These are phyloP conservation scores for Pythium brachiatum DNA, from an alignment of 352 stramenopile species.

Conservation along the genomic window DNA sequence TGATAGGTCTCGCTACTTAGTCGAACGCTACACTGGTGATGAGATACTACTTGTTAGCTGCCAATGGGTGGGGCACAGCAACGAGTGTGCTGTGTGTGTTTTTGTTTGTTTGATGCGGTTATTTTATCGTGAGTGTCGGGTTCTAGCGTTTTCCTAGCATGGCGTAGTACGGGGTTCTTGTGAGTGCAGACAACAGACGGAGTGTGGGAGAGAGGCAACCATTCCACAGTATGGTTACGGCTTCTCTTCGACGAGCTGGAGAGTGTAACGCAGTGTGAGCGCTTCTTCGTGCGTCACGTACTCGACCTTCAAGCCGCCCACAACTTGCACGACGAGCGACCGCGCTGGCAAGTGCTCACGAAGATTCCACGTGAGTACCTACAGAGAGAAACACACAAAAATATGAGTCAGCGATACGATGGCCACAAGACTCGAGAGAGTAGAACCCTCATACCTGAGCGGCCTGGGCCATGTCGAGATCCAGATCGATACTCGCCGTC, in stretches of 20 bases:
- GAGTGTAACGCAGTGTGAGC: constrained; percentile 28
- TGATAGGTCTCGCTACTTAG: too few relatives aligned
- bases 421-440: too few relatives aligned
- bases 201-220: not conserved
- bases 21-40: too few relatives aligned
- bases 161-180: not conserved
- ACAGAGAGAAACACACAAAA: not conserved
- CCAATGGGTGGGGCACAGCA: too few relatives aligned
- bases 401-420: not conserved
- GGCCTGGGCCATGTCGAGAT: constrained; percentile 17
- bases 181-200: not conserved
- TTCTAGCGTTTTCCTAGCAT: not conserved
- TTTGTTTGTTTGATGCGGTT: not conserved
- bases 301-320: constrained; percentile 21
- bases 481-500: constrained; percentile 16
- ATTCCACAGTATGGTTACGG: not conserved
- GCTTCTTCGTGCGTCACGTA: constrained; percentile 29
- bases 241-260: constrained; percentile 23
- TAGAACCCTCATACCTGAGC: constrained; percentile 23
- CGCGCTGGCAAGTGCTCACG: constrained; percentile 17
- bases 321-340: constrained; percentile 19
- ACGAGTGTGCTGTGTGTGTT: not conserved
- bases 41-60: too few relatives aligned
- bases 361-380: constrained; percentile 24
- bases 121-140: not conserved